phyloP scores from a whole-genome alignment of 2,329 filamentous ascomycete species.

The Phyllosticta capitalensis region DNA sequence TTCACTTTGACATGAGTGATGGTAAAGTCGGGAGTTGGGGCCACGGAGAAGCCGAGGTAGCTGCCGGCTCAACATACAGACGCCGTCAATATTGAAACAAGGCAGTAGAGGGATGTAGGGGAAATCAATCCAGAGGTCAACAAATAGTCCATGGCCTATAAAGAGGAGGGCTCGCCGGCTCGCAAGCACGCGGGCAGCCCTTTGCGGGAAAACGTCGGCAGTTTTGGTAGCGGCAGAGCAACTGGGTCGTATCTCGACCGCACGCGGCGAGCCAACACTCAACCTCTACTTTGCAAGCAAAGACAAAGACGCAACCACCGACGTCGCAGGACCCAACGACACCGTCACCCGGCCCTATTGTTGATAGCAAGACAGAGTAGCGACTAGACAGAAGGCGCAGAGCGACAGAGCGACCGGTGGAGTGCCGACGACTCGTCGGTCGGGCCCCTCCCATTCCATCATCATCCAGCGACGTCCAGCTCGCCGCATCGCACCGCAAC shows the following conservation, averaged over 20 bases:
- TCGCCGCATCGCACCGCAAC: constrained; percentile 5
- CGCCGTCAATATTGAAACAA: too few species aligned
- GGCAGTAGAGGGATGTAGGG: too few species aligned
- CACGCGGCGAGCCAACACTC: constrained; percentile 6
- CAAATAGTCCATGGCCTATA: too few species aligned
- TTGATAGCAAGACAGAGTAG: constrained; percentile 12
- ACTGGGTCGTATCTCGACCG: constrained; percentile 9
- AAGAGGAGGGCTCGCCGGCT: too few species aligned
- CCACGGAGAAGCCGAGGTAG: too few species aligned
- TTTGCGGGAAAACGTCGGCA: constrained; percentile 1
- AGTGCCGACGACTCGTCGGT: constrained; percentile 11
- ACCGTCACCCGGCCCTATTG: constrained; percentile 1
- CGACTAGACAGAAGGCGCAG: constrained; percentile 11
- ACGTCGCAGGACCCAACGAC: constrained; percentile 5
- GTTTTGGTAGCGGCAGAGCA: not conserved
- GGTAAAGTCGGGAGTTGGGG: too few species aligned
- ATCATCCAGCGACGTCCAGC: not conserved
- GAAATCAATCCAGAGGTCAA: too few species aligned
- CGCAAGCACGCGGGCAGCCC: too few species aligned
- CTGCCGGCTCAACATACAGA: too few species aligned
- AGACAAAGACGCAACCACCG: constrained; percentile 8
- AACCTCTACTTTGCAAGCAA: constrained; percentile 10
- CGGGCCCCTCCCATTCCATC: constrained; percentile 8
- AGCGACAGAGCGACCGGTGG: constrained; percentile 6
- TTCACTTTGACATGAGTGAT: too few species aligned